Percentiles rank a stretch among this genome's conserved stretches.
These are phyloP conservation scores for Mallotus nudiflorus DNA, from an alignment of 345 rosid genomes.

Conservation along the genomic window DNA sequence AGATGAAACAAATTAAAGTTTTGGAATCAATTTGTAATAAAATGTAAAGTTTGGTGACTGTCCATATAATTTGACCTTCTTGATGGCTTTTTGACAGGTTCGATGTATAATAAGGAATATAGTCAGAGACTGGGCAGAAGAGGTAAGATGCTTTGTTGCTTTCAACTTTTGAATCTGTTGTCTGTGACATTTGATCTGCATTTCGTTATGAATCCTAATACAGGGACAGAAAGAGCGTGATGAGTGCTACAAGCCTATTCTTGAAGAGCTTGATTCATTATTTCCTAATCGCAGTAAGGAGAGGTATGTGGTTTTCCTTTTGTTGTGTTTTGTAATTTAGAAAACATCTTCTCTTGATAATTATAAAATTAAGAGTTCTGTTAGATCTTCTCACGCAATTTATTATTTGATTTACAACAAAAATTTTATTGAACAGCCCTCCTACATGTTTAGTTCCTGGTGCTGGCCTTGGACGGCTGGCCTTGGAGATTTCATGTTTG, in stretches of 20 bases:
- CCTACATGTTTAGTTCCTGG: slow-evolving; percentile 98
- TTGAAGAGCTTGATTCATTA: slow-evolving; percentile 79
- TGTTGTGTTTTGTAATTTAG: slow-evolving; percentile 4
- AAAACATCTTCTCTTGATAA: not conserved
- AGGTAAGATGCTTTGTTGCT: slow-evolving; percentile 48
- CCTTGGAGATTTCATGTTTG: slow-evolving; percentile 89
- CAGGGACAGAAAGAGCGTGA: slow-evolving; percentile 91
- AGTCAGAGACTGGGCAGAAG: slow-evolving; percentile 98
- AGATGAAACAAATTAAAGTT: too few species aligned
- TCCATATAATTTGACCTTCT: not conserved
- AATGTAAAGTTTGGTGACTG: too few species aligned
- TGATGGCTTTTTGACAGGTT: slow-evolving; percentile 54
- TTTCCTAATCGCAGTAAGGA: slow-evolving; percentile 69
- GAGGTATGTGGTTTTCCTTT: slow-evolving; percentile 41
- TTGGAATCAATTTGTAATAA: too few species aligned
- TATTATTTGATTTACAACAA: slow-evolving; percentile 17
- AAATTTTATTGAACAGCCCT: slow-evolving; percentile 48
- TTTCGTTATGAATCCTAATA: slow-evolving; percentile 5
- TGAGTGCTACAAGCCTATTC: slow-evolving; percentile 90
- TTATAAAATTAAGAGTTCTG: not conserved
- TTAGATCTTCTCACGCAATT: not conserved
- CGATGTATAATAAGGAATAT: slow-evolving; percentile 95
- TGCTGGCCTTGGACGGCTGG: slow-evolving; percentile 97
- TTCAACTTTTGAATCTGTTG: slow-evolving; percentile 7
- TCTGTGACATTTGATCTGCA: slow-evolving; percentile 10